Conservation (phyloP, 2,329 filamentous ascomycete genomes). For the Canariomyces notabilis region DNA sequence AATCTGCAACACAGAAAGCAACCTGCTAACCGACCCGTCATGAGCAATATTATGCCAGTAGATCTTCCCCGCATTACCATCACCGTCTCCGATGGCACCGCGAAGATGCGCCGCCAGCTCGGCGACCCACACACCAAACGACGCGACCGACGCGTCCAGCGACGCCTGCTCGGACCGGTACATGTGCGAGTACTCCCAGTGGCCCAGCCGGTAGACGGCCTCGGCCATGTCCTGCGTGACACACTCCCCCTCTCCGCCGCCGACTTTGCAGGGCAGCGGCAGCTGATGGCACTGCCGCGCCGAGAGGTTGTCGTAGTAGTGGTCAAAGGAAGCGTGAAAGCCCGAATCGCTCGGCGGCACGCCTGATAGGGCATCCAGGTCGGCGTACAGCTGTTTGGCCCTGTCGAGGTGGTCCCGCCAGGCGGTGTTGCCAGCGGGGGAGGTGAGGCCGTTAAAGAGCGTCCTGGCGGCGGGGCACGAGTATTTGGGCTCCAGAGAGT, state of each 20-base stretch:
- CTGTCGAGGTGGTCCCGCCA: constrained; percentile 63
- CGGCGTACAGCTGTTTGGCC: constrained; percentile 49
- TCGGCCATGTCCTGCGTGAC: constrained; percentile 59
- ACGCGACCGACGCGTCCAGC: constrained; percentile 55
- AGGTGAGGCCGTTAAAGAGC: constrained; percentile 42
- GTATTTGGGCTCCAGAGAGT: constrained; percentile 72
- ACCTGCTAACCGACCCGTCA: constrained; percentile 64
- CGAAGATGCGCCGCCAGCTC: constrained; percentile 66
- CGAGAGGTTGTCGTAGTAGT: constrained; percentile 81
- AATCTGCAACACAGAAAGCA: constrained; percentile 66
- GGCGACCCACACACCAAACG: constrained; percentile 68
- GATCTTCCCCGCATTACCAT: constrained; percentile 34
- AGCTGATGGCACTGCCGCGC: constrained; percentile 71
- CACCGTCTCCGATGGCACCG: constrained; percentile 33
- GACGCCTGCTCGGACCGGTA: constrained; percentile 58
- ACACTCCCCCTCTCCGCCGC: constrained; percentile 46
- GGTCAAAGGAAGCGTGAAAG: constrained; percentile 70
- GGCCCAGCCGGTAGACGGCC: constrained; percentile 67
- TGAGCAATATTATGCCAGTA: constrained; percentile 79
- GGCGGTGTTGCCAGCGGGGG: constrained; percentile 34
- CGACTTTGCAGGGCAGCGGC: constrained; percentile 62
- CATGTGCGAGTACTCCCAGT: constrained; percentile 76
- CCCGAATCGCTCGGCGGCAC: constrained; percentile 50
- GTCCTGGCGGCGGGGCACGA: constrained; percentile 49
- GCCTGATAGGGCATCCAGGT: constrained; percentile 64